Evolutionary conservation across 345 rosid species (phyloP), one percentile per base, ranked within the genome.

Genomic region (Melaleuca alternifolia): DNA sequence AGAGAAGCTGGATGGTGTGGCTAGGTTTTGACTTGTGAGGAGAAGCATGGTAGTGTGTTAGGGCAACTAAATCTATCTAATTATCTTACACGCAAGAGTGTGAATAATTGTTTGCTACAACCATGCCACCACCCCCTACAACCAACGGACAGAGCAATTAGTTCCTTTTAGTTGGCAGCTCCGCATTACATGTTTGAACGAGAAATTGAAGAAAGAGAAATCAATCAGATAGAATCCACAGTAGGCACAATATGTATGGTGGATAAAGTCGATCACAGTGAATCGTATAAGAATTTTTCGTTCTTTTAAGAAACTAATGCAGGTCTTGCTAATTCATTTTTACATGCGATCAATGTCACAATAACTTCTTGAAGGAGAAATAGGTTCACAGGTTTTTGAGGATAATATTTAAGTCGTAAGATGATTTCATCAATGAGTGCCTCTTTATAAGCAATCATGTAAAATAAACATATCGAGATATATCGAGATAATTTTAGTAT

Each of bases 51-150:
- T 1, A n/a, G 61, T 23, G 62, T 41, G 85, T 83, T 83, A 53
- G 85, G 85, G 48, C 85, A 83, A 62, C 85, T 30, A 83, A 71
- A 18, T 37, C 81, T 37, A 71, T 71, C 81, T 71, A 71, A 71
- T 71, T 37, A 11, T 71, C 26, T 18, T 2, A 10, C 21, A 21
- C 15, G 56, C 57, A 41, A 16, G 46, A 51, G 61, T 9, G 85
- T 20, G 37, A 54, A 52, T 4, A 13, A 13, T 83, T 30, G 85
- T 53, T 56, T 18, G 85, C 41, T 53, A 8, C 61, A 83, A 41
- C 46, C 79, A 9, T 12, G 37, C 85, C 54, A 50, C 85, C 85
- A 44, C 48, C 85, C 56, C n/a, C 62, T 6, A 44, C 59, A 18
- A 83, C 85, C 56, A 52, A 53, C 50, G 24, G 59, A 83, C 85